Conservation (phyloP, 148 eudicot species). For the Cornus suecica region DNA sequence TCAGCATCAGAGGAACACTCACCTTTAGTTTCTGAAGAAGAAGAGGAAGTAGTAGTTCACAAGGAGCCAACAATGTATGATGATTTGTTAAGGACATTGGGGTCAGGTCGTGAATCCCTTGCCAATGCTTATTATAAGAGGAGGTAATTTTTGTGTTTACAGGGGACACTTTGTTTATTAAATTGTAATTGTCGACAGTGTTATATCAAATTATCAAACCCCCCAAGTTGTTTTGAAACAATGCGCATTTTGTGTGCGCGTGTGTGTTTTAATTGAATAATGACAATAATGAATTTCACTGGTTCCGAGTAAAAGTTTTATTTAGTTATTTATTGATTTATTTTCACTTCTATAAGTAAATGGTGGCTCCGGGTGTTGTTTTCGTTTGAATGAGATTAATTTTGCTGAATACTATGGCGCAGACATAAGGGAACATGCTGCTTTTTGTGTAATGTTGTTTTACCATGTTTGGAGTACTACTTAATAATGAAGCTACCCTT, state of each 20-base stretch:
- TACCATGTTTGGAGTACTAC: not conserved
- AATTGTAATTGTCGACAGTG: not conserved
- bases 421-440: not conserved
- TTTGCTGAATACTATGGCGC: not conserved
- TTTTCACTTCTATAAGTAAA: not conserved
- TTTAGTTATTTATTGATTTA: too few species aligned
- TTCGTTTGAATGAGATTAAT: not conserved
- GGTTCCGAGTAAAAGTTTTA: too few species aligned
- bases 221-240: too few species aligned
- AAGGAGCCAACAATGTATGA: conserved; percentile 57
- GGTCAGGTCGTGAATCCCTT: conserved; percentile 23
- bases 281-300: too few species aligned
- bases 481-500: too few species aligned
- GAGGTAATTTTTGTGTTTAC: conserved; percentile 23
- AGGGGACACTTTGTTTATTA: too few species aligned
- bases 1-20: conserved; percentile 28
- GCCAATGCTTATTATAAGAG: conserved; percentile 28
- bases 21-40: conserved; percentile 32
- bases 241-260: too few species aligned
- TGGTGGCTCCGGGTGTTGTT: not conserved
- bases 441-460: not conserved
- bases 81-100: conserved; percentile 47
- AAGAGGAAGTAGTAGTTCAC: conserved; percentile 26
- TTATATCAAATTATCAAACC: too few species aligned
- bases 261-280: too few species aligned